Base-by-base conservation (phyloP, 805 yeast genomes). In the Ogataea ramenticola region DNA sequence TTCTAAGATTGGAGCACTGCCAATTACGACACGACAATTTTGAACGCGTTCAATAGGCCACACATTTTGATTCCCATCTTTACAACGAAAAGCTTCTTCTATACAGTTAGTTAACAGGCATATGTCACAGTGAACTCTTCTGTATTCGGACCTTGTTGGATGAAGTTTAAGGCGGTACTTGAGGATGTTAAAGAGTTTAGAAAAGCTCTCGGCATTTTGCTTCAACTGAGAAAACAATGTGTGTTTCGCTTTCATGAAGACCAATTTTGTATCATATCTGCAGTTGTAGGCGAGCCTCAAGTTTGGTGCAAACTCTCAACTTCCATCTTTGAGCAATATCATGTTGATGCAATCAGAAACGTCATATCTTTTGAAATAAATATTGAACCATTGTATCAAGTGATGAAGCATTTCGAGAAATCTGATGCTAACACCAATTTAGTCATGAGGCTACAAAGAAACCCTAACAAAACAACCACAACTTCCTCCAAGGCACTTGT, bases 261-360 rank as follows among this genome's bases (percentile, higher is more conserved):
- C 1, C 68, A 68, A 44, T 60, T 83, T 36, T 57, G 67, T 33
- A 68, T 80, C 14, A 73, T 81, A 4, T 77, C 80, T 50, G 68
- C 74, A 1, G 67, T 74, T 9, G 50, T 70, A 24, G 66, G 71
- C 37, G 83, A 80, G 46, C 86, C 88, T 2, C 86, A 80, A 48
- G 75, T 79, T 2, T 83, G 88, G 87, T 73, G 83, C 50, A 76
- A 75, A 46, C 54, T 82, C 14, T 65, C 71, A 16, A 67, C 54
- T 3, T 61, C 68, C 14, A 56, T 79, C 33, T 74, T 81, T 65
- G 68, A 67, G 49, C 61, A 67, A 36, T 68, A 75, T 35, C 79
- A 75, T 47, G 68, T 79, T 30, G 71, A 67, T 41, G 75, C 83
- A 38, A 51, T 70, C 1, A 62, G 80, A 22, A 76, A 77, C 31